Conservation (phyloP, 169 alveolate genomes). For the Haemoproteus tartakovskyi region DNA sequence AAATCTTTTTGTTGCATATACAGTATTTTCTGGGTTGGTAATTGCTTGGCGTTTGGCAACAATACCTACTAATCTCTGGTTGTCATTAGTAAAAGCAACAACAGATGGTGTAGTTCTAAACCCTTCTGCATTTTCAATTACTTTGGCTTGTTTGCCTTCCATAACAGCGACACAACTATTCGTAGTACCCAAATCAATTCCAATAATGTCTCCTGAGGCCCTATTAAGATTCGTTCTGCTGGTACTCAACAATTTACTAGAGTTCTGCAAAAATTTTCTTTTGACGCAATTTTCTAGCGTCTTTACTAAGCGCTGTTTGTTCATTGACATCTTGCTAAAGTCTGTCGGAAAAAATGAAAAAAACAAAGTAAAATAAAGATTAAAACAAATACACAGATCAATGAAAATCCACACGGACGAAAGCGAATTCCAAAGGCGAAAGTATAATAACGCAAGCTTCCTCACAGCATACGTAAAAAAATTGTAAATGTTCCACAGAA, state of each 20-base stretch:
- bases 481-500: too few relatives aligned
- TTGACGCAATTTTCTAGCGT: slow-evolving; percentile 46
- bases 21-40: slow-evolving; percentile 95
- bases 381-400: not conserved
- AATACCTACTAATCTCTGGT: slow-evolving; percentile 93
- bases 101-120: slow-evolving; percentile 98
- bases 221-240: slow-evolving; percentile 33
- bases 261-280: slow-evolving; percentile 16
- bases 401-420: not conserved
- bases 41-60: slow-evolving; percentile 97
- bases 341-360: slow-evolving; percentile 8
- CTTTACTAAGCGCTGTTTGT: slow-evolving; percentile 15
- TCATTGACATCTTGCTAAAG: slow-evolving; percentile 31
- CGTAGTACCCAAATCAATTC: slow-evolving; percentile 99
- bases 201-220: slow-evolving; percentile 90
- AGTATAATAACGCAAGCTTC: too few relatives aligned
- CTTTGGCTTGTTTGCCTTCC: slow-evolving; percentile 96
- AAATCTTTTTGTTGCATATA: slow-evolving; percentile 94
- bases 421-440: too few relatives aligned
- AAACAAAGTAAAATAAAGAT: not conserved
- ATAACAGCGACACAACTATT: slow-evolving; percentile 98
- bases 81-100: slow-evolving; percentile 96
- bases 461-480: too few relatives aligned
- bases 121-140: slow-evolving; percentile 94
- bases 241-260: slow-evolving; percentile 22